Evolutionary conservation across 1,139 yeast genomes (phyloP), one percentile per base, ranked within the genome.

Genomic region (Oligophagozyma castellii): DNA sequence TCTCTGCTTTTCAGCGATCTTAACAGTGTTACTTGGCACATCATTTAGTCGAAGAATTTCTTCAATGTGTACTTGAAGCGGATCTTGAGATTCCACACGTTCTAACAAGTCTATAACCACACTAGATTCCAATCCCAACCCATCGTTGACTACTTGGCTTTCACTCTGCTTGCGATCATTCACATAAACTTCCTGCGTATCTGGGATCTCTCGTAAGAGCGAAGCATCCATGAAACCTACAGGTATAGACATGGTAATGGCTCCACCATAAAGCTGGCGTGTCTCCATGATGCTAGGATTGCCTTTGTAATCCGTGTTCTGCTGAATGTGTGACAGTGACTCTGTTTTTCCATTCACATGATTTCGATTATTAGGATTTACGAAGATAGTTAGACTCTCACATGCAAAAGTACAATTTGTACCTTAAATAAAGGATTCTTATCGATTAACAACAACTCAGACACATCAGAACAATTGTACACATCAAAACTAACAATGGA

Each of bases 181-280:
- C 41, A 81, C 67, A 46, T 67, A 84, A 16, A 81, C 93, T 49
- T 84, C 95, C 48, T 84, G 95, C 2, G 80, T 73, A 45, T 84
- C 94, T 0, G 95, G 95, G 2, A 84, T 71, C 37, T 79, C 80
- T 34, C 95, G 61, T 30, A 83, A 52, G 24, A 58, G 50, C 2
- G 93, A 75, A 1, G 81, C 93, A 49, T 84, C 95, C 2, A 73
- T 48, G 26, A 76, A 62, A 0, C 65, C 65, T 0, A 40, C 32
- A 0, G 89, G 86, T 3, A 83, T 37, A 2, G 49, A 51, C 0
- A 73, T 64, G 3, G 63, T 50, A 7, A 81, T 63, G 1, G 93
- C 92, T 0, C 95, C 95, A 0, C 95, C 95, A 47, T 75, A 84
- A 2, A 77, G 49, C 15, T 48, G 29, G 5, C 28, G 30, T 7